Conservation (phyloP, 1,284 basidiomycete species). For the Trametes polyzona region DNA sequence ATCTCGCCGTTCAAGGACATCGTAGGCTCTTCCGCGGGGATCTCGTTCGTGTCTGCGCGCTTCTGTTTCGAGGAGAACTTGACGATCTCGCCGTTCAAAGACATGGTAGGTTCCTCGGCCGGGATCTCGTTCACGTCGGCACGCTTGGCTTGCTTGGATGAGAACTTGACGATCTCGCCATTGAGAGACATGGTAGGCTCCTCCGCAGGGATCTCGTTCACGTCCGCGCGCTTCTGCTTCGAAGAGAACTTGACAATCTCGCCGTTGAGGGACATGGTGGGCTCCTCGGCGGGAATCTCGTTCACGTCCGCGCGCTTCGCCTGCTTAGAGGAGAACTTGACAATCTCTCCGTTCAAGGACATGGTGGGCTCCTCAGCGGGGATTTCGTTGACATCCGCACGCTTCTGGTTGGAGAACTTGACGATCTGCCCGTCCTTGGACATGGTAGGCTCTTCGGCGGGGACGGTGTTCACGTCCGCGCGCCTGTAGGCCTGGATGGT, state of each 20-base stretch:
- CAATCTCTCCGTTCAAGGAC: slow-evolving; percentile 34
- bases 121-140: slow-evolving; percentile 39
- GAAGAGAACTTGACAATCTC: slow-evolving; percentile 29
- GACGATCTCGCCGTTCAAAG: slow-evolving; percentile 26
- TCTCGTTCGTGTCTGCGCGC: slow-evolving; percentile 28
- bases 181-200: slow-evolving; percentile 28
- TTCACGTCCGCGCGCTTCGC: slow-evolving; percentile 36
- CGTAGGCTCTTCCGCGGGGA: slow-evolving; percentile 37
- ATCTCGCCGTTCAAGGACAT: slow-evolving; percentile 29
- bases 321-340: slow-evolving; percentile 19
- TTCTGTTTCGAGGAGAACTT: slow-evolving; percentile 29
- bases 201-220: slow-evolving; percentile 28
- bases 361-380: slow-evolving; percentile 41
- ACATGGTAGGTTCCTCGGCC: slow-evolving; percentile 34
- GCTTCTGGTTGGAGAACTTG: slow-evolving; percentile 32
- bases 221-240: slow-evolving; percentile 30
- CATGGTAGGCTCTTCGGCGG: slow-evolving; percentile 29
- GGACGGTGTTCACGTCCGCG: slow-evolving; percentile 26
- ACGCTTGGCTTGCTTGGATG: slow-evolving; percentile 29
- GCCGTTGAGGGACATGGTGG: slow-evolving; percentile 31
- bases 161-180: slow-evolving; percentile 30
- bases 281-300: slow-evolving; percentile 38
- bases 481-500: slow-evolving; percentile 53
- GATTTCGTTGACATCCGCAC: slow-evolving; percentile 38
- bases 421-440: slow-evolving; percentile 26